These are phyloP conservation scores for Pythium graminicola DNA, from an alignment of 352 stramenopile genomes.

Conservation along the genomic window DNA sequence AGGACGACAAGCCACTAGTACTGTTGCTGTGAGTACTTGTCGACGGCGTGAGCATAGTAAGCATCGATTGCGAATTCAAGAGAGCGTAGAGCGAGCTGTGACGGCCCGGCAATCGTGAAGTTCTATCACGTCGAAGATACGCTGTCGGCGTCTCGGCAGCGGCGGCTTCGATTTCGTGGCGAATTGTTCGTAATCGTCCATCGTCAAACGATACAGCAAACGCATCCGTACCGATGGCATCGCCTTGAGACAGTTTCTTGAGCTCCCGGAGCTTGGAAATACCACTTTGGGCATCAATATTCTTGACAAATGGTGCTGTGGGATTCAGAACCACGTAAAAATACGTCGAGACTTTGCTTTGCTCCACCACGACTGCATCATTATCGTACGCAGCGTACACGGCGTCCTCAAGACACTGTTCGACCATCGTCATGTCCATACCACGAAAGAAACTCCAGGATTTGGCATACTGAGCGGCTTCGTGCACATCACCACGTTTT, in stretches of 20 bases:
- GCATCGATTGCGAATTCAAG: conserved; percentile 6
- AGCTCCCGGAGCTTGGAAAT: conserved; percentile 48
- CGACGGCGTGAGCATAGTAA: conserved; percentile 6
- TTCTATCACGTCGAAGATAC: too few relatives aligned
- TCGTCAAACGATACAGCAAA: conserved; percentile 32
- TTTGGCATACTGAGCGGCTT: conserved; percentile 26
- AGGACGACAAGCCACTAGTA: neutral
- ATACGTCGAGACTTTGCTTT: conserved; percentile 29
- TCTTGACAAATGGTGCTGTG: conserved; percentile 37
- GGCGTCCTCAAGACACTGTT: conserved; percentile 43
- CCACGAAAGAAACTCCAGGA: conserved; percentile 50
- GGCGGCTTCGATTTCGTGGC: conserved; percentile 3
- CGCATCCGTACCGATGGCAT: conserved; percentile 47
- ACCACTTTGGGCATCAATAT: conserved; percentile 30
- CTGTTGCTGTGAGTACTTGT: neutral
- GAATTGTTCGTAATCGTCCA: conserved; percentile 25
- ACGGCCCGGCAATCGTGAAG: neutral
- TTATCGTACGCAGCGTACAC: conserved; percentile 30
- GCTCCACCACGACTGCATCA: conserved; percentile 36
- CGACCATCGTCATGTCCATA: conserved; percentile 41
- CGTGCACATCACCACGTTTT: conserved; percentile 20
- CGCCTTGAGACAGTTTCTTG: conserved; percentile 46
- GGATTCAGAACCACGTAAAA: conserved; percentile 47
- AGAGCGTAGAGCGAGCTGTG: conserved; percentile 13
- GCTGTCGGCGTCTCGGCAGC: neutral